Evolutionary conservation across 2,329 filamentous ascomycete species (phyloP), one percentile per base, ranked within the genome.

Genomic region (Alternaria tenuissima): DNA sequence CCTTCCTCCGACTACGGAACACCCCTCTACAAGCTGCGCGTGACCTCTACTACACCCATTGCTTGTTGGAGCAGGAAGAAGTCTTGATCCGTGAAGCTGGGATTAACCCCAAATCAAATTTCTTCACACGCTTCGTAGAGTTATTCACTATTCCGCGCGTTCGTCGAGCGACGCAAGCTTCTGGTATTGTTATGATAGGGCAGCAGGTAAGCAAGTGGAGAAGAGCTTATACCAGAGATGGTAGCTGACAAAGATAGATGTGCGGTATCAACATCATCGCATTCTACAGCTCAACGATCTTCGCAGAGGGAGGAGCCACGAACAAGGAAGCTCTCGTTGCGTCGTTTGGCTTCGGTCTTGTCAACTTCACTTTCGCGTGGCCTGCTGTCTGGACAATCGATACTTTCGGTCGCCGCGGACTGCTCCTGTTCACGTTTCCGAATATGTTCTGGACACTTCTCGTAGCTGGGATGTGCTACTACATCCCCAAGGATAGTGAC

Each of bases 141-240:
- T 74, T 87, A 0, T 90, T 92, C 70, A 90, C 87, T 11, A 85
- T 92, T 57, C 88, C 90, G 1, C 86, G 90, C 47, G 82, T 91
- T 11, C 86, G 89, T 14, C 85, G 89, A 41, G 93, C 93, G 3
- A 94, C 89, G 4, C 83, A 91, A 30, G 92, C 92, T 6, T 90
- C 91, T 1, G 91, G 89, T 65, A 87, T 88, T 1, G 91, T 94
- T 66, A 96, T 96, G 92, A 88, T 88, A 66, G 81, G 80, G 0
- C 87, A 89, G 68, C 87, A 89, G 46, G 46, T 48, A 24, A 36
- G 30, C 14, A 11, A 7, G 30, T 2, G 20, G 4, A 22, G 7
- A 36, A 1, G 3, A 14, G 1, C 7, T 24, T 2, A 9, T 14
- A 6, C 4, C 1, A 48, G 20, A 9, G 22, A 48, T 24, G 12